phyloP scores from a whole-genome alignment of 73 alveolate genomes.

The Paramecium octaurelia region DNA sequence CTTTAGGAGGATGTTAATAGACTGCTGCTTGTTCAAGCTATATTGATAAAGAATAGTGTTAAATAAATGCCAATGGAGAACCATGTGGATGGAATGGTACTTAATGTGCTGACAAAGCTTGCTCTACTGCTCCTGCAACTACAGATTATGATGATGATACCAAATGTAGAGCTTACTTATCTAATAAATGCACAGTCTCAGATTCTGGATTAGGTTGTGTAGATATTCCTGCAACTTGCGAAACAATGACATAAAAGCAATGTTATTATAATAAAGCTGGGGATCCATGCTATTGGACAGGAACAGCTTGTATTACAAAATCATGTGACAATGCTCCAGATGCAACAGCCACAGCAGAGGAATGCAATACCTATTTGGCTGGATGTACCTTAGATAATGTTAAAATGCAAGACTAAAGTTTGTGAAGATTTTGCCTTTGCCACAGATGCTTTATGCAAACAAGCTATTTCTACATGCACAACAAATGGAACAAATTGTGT shows the following conservation, averaged over 20 bases:
- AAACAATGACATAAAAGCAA: background rate
- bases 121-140: background rate
- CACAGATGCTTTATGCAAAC: background rate
- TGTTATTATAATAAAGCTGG: background rate
- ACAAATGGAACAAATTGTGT: slow-evolving; percentile 17
- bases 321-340: slow-evolving; percentile 28
- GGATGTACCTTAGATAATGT: background rate
- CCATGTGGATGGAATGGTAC: background rate
- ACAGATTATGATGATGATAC: background rate
- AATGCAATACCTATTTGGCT: background rate
- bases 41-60: background rate
- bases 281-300: slow-evolving; percentile 1
- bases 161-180: background rate
- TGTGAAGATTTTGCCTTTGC: background rate
- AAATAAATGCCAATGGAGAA: background rate
- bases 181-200: background rate
- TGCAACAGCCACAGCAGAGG: background rate
- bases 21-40: background rate
- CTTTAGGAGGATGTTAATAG: slow-evolving; percentile 10
- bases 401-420: background rate
- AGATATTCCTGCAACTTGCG: background rate
- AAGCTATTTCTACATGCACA: background rate
- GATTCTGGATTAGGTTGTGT: background rate
- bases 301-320: background rate
- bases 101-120: background rate